Evolutionary conservation across 1,284 basidiomycete genomes (phyloP).

Genomic region (Sphaerobolus stellatus): DNA sequence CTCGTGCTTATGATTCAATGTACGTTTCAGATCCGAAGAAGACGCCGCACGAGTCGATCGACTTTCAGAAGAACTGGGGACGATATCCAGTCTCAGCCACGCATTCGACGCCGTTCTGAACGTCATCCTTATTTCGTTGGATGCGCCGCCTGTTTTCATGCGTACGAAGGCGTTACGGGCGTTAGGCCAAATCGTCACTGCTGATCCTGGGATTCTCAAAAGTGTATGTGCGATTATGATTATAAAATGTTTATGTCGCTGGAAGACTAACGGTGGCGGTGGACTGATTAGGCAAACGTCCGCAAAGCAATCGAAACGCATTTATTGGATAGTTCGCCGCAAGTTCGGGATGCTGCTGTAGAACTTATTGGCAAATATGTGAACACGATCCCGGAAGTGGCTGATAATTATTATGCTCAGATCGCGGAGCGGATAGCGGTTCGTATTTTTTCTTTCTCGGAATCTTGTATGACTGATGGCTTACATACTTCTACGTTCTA

Average conservation of each 20-base stretch:
- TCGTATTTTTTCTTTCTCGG: conserved; percentile 27
- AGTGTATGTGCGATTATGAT: conserved; percentile 42
- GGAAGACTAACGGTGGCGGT: not conserved
- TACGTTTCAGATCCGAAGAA: conserved; percentile 54
- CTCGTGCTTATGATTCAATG: too few relatives aligned
- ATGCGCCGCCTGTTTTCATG: conserved; percentile 81
- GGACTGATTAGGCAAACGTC: conserved; percentile 57
- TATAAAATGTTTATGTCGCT: conserved; percentile 8
- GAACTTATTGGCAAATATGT: conserved; percentile 96
- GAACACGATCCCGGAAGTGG: conserved; percentile 81
- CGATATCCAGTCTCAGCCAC: conserved; percentile 67
- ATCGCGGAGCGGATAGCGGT: conserved; percentile 88
- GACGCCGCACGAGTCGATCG: conserved; percentile 64
- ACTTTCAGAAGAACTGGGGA: conserved; percentile 73
- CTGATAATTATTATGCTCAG: conserved; percentile 80
- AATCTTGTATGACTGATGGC: not conserved
- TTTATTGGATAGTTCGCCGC: conserved; percentile 85
- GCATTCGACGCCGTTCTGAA: conserved; percentile 81
- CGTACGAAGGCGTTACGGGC: conserved; percentile 89
- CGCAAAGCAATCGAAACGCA: conserved; percentile 84
- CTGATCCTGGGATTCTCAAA: conserved; percentile 80
- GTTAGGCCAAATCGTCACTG: conserved; percentile 80
- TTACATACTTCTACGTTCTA: conserved; percentile 29
- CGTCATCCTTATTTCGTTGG: conserved; percentile 72
- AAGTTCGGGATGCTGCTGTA: conserved; percentile 93